Evolutionary conservation across 306 rosid genomes (phyloP), one percentile per base, ranked within the genome.

Genomic region (Begonia peltatifolia): DNA sequence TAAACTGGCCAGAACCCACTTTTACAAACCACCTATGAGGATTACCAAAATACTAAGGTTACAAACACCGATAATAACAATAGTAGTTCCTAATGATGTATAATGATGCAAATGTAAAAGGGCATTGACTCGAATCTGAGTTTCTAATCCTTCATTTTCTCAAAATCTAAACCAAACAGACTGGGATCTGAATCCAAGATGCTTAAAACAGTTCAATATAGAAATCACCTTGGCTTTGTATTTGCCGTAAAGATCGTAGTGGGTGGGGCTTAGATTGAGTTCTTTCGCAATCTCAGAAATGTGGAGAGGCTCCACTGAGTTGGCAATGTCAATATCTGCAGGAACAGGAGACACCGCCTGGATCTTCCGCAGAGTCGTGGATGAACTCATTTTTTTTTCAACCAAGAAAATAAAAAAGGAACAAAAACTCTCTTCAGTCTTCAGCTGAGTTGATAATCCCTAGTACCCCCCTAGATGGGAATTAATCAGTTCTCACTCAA

Each of bases 191-290:
- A 20, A 30, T 4, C 36, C 36, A 6, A 30, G 3, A 30, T 30
- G 36, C 6, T 30, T 30, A 30, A 11, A 10, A 22, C 1, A 14
- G 58, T 51, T 14, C 12, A 46, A 46, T 20, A 30, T 11, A 15
- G 11, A 1, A 55, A 35, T 38, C 50, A 87, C 94, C 92, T 85
- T 86, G 44, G 94, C 99, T 68, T 90, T 90, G 64, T 83, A 86
- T 73, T 90, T 90, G 0, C 99, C 99, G 49, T 86, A 90, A 44
- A 86, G 94, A 41, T 90, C 99, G 62, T 90, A 90, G 59, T 86
- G 88, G 38, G 72, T 49, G 14, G 95, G 82, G 68, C 52, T 74
- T 12, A 90, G 90, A 64, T 81, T 77, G 55, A 90, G 84, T 9
- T 75, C 79, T 0, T 67, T 59, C 18, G 99, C 95, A 68, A 90